Conservation (phyloP, 2,329 filamentous ascomycete species). For the Cladosporium velox region DNA sequence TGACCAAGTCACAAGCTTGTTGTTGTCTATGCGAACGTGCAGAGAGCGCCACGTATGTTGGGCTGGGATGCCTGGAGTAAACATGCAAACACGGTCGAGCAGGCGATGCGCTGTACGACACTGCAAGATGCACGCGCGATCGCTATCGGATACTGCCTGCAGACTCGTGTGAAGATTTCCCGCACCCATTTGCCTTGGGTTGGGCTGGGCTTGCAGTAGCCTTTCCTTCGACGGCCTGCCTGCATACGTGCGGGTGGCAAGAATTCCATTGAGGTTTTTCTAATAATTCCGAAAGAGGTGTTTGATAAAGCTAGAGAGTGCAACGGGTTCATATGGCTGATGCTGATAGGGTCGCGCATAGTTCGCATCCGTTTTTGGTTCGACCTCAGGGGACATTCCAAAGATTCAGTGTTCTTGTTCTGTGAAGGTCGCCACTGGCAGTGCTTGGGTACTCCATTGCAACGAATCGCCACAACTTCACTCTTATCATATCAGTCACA, state of each 20-base stretch:
- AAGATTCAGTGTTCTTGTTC: not conserved
- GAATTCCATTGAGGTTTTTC: not conserved
- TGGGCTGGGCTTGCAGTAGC: slow-evolving; percentile 6
- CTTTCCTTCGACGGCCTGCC: not conserved
- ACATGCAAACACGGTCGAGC: not conserved
- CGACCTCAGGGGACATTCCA: not conserved
- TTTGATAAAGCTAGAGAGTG: not conserved
- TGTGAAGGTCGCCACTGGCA: not conserved
- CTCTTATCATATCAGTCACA: not conserved
- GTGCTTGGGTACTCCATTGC: not conserved
- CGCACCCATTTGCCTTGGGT: not conserved
- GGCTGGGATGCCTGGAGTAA: not conserved
- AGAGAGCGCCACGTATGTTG: slow-evolving; percentile 13
- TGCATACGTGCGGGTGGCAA: not conserved
- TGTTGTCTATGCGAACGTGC: not conserved
- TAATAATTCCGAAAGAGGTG: not conserved
- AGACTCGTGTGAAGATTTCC: slow-evolving; percentile 5
- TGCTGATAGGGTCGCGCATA: not conserved
- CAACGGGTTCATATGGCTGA: not conserved
- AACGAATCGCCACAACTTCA: not conserved
- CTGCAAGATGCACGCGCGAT: slow-evolving; percentile 2
- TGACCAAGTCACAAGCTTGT: not conserved
- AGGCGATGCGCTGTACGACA: slow-evolving; percentile 1
- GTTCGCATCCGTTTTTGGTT: not conserved
- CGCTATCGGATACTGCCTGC: not conserved